Base-by-base conservation (phyloP, 805 yeast species). In the Wickerhamomyces queroliae region DNA sequence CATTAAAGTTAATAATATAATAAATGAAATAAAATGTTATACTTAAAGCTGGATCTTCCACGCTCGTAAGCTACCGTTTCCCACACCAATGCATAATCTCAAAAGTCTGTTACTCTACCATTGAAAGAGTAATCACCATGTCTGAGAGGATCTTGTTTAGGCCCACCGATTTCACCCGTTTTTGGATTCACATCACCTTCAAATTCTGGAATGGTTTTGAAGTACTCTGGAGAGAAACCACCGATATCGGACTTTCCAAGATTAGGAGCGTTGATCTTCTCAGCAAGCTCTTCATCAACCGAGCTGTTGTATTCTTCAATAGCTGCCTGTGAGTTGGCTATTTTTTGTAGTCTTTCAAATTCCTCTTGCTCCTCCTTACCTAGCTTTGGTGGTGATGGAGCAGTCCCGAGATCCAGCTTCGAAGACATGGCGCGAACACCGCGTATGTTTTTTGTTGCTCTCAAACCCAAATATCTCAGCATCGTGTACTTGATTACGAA, bases 161-260 rank as follows among this genome's bases (percentile, higher is more conserved):
- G 99, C 0, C 99, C 99, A 35, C 96, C 96, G 18, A 83, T 70
- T 63, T 93, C 99, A 3, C 99, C 99, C 1, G 99, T 93, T 42
- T 69, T 74, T 0, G 99, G 99, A 57, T 93, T 93, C 15, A 72
- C 78, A 45, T 89, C 90, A 2, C 99, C 99, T 62, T 90, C 96
- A 57, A 93, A 93, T 55, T 93, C 99, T 2, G 96, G 95, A 39
- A 89, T 81, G 4, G 89, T 81, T 59, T 83, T 78, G 58, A 83
- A 72, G 47, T 70, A 77, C 40, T 77, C 85, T 2, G 90, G 83
- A 2, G 83, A 79, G 50, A 81, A 75, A 5, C 69, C 64, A 7
- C 85, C 84, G 35, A 83, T 72, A 50, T 81, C 85, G 22, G 63
- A 63, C 27, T 68, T 70, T 45, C 62, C 66, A 39, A 68, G 46